These are phyloP conservation scores for Lactarius hatsudake DNA, from an alignment of 768 basidiomycete genomes.

Conservation along the genomic window DNA sequence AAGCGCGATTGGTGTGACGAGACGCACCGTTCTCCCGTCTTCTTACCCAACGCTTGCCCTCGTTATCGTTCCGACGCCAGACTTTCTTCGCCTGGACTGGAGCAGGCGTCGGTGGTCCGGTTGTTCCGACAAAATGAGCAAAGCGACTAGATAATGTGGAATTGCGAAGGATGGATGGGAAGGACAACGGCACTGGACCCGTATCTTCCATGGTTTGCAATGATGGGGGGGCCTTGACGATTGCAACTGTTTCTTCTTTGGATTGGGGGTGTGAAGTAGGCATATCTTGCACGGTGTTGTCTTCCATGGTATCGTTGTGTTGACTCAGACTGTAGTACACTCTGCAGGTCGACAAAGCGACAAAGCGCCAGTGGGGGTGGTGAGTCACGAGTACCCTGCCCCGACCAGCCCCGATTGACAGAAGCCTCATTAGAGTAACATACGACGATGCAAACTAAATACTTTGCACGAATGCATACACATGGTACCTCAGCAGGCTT, in stretches of 20 bases:
- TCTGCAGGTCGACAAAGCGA: neutral
- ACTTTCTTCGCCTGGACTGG: slow-evolving; percentile 39
- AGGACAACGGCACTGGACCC: slow-evolving; percentile 56
- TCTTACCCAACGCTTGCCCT: slow-evolving; percentile 75
- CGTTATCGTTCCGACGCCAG: slow-evolving; percentile 52
- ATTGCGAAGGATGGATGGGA: slow-evolving; percentile 67
- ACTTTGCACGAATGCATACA: neutral
- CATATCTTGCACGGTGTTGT: neutral
- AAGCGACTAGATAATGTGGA: slow-evolving; percentile 51
- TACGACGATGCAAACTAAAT: neutral
- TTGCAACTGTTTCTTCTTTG: neutral
- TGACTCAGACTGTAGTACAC: neutral
- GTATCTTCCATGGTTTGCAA: slow-evolving; percentile 3
- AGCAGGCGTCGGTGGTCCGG: slow-evolving; percentile 1
- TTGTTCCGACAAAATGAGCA: slow-evolving; percentile 44
- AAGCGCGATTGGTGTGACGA: neutral
- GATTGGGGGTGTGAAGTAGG: neutral
- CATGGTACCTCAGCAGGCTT: neutral
- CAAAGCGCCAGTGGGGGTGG: neutral
- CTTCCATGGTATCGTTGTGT: neutral
- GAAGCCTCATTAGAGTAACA: neutral
- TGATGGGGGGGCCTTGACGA: neutral
- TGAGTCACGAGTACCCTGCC: slow-evolving; percentile 4
- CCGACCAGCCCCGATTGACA: neutral
- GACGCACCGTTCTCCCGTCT: slow-evolving; percentile 73